These are phyloP conservation scores for Phialemonium atrogriseum DNA, from an alignment of 2,329 filamentous ascomycete species.

Conservation along the genomic window DNA sequence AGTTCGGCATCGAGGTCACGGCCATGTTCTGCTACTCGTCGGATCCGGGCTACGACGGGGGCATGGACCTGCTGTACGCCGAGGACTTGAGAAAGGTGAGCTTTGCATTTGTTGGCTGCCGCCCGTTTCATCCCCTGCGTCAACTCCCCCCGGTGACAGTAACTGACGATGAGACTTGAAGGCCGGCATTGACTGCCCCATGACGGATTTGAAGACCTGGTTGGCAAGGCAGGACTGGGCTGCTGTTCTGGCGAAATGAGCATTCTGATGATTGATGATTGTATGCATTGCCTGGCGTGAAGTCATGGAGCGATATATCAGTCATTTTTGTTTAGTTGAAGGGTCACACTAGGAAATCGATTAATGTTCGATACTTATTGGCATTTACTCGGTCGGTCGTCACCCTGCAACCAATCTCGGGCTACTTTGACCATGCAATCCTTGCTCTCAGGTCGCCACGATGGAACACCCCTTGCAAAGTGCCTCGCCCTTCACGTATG, in stretches of 20 bases:
- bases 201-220: slow-evolving; percentile 30
- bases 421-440: no score
- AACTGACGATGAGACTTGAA: slow-evolving; percentile 11
- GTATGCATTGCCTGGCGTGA: no score
- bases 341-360: no score
- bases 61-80: slow-evolving; percentile 31
- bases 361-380: no score
- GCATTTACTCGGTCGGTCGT: no score
- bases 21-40: slow-evolving; percentile 39
- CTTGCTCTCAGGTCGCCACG: no score
- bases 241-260: slow-evolving; percentile 10
- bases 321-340: no score
- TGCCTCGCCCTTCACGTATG: no score
- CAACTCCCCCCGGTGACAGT: neutral
- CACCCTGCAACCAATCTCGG: no score
- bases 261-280: no score
- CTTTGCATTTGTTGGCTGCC: neutral
- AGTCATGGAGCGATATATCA: no score
- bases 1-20: slow-evolving; percentile 33
- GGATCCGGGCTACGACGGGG: slow-evolving; percentile 41
- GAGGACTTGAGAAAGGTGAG: slow-evolving; percentile 34
- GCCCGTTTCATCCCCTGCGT: neutral
- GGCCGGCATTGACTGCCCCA: slow-evolving; percentile 35
- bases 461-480: no score
- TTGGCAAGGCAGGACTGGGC: slow-evolving; percentile 27